Evolutionary conservation across 139 green algal species (phyloP), one percentile per base, ranked within the genome.

Genomic region (Chlorella ohadii): DNA sequence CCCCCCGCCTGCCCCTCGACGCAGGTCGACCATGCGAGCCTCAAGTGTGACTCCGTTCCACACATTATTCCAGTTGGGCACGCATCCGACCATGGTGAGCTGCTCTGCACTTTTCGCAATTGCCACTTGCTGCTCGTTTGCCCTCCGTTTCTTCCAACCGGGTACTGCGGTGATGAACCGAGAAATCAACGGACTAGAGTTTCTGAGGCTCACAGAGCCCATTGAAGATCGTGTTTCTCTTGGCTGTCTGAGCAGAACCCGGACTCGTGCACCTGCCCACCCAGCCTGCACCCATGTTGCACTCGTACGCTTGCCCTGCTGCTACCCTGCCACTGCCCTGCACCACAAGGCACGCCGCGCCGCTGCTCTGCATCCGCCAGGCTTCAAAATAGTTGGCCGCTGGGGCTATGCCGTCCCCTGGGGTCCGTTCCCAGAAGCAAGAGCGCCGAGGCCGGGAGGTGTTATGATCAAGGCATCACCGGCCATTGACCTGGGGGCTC

Each of bases 311-410:
- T n/a, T 56, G 36, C 74, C 23, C 3, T 12, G 15, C 55, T 15
- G 17, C n/a, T n/a, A n/a, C n/a, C 73, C 22, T 59, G 22, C 39
- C 16, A 3, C 41, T 63, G 9, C 39, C 39, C 28, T 31, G 34
- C 68, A 17, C 20, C 38, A 31, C 2, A 2, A 2, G n/a, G 27
- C 44, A 64, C 72, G 41, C 68, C 36, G 68, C 72, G 41, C 68
- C 36, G 68, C 68, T 2, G 68, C 36, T 15, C 20, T 57, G 22
- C 13, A 34, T 34, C 17, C 38, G 31, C 20, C 5, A 78, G 47
- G 92, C 91, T 95, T 95, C 91, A 93, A 93, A 88, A 88, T 86
- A 96, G 92, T 95, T 96, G 93, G 90, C 89, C 81, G 70, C 72
- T 67, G 81, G 83, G 88, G 86, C 61, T 81, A 84, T 74, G 44